Base-by-base conservation (phyloP, 2,329 filamentous ascomycete genomes). In the Colletotrichum trifolii region DNA sequence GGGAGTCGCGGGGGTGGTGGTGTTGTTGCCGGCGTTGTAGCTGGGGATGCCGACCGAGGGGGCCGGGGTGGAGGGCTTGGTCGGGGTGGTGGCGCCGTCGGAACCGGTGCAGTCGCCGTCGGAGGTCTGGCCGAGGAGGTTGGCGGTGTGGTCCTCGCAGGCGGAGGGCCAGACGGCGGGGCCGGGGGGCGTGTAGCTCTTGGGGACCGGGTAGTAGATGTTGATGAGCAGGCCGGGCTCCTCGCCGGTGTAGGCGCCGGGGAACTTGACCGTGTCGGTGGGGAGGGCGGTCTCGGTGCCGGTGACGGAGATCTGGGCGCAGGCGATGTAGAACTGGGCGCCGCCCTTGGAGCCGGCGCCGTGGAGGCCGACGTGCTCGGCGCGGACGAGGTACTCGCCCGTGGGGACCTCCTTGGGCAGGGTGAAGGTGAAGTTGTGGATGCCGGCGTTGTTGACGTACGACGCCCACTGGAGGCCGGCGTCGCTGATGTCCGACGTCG, bases 401-500 rank as follows among this genome's bases (percentile, higher is more conserved):
- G 73, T 71, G 4, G 81, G 80, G 1, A 74, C 73, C 53, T 73
- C 73, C 43, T 70, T 72, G 3, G 81, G 81, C 39, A 83, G 76
- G 4, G 73, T 76, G 59, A 77, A 79, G 65, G 75, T 77, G 73
- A 77, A 76, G 74, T 76, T 77, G 60, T 68, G 67, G 67, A 76
- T 70, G 33, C 73, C 74, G 2, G 56, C 43, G 62, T 71, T 72
- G 70, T 73, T 71, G 45, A 73, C 35, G 60, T 71, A 75, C 54
- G 72, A 71, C 13, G 74, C 75, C 75, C 75, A 77, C 64, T 74
- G 69, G 17, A 77, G 68, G 13, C 75, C 75, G 4, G 67, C 68
- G 8, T 67, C 70, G 39, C 67, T 72, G 67, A 76, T 74, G 43
- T 36, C 43, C 64, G 68, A 72, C 66, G 72, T 74, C 55, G 73